These are phyloP conservation scores for Candida sojae DNA, from an alignment of 1,139 yeast genomes.

Conservation along the genomic window DNA sequence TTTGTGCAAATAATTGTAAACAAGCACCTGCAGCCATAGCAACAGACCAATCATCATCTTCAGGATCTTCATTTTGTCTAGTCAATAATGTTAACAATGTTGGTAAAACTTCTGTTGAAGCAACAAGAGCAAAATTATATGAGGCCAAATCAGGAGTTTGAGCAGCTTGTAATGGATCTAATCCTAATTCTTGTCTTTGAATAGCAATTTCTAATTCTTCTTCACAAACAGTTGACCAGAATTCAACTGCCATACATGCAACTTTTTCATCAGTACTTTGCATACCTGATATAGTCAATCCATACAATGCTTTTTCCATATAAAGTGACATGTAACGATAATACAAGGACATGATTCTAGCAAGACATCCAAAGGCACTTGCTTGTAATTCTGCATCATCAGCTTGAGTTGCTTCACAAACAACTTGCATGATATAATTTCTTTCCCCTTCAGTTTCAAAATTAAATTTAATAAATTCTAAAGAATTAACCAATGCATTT, in stretches of 20 bases:
- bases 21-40: slow-evolving; percentile 99
- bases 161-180: slow-evolving; percentile 20
- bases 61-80: slow-evolving; percentile 87
- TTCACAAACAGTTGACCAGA: slow-evolving; percentile 97
- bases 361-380: slow-evolving; percentile 93
- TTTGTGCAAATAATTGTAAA: slow-evolving; percentile 88
- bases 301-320: slow-evolving; percentile 96
- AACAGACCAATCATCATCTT: slow-evolving; percentile 96
- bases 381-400: slow-evolving; percentile 81
- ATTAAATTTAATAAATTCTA: slow-evolving; percentile 84
- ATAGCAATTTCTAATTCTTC: slow-evolving; percentile 83
- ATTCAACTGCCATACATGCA: slow-evolving; percentile 97
- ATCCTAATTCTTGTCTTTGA: slow-evolving; percentile 61
- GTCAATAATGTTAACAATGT: slow-evolving; percentile 77
- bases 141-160: slow-evolving; percentile 38
- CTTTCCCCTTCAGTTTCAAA: slow-evolving; percentile 94
- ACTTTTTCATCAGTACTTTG: slow-evolving; percentile 82
- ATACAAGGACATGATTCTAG: slow-evolving; percentile 87
- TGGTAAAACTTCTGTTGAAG: slow-evolving; percentile 84
- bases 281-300: slow-evolving; percentile 91
- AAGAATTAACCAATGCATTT: slow-evolving; percentile 86
- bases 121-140: slow-evolving; percentile 81
- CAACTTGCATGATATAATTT: slow-evolving; percentile 96
- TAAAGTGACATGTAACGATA: slow-evolving; percentile 88
- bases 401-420: slow-evolving; percentile 97